These are phyloP conservation scores for Phaeodactylum tricornutum DNA, from an alignment of 108 stramenopile genomes.

Conservation along the genomic window DNA sequence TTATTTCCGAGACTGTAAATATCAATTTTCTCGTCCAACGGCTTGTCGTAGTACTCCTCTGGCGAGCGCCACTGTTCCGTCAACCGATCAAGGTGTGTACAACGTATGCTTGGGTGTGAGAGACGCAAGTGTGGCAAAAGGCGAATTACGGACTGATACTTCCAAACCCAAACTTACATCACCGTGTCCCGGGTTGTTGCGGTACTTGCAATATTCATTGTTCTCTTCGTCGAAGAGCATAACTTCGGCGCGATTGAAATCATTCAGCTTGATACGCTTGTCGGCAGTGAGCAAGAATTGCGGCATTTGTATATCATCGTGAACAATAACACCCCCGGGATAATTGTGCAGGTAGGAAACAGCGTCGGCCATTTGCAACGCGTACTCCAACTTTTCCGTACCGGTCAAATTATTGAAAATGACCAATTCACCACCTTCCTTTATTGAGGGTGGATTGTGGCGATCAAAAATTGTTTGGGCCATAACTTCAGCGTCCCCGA, in stretches of 20 bases:
- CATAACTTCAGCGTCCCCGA: conserved; percentile 20
- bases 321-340: conserved; percentile 38
- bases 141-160: neutral
- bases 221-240: conserved; percentile 38
- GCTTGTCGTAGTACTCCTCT: conserved; percentile 46
- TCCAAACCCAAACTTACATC: conserved; percentile 6
- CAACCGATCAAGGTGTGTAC: neutral
- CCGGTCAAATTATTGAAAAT: conserved; percentile 17
- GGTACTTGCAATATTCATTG: conserved; percentile 50
- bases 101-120: no score
- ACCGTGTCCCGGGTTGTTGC: conserved; percentile 24
- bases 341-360: conserved; percentile 36
- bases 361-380: conserved; percentile 55
- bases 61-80: no score
- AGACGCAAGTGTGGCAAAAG: neutral
- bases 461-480: neutral
- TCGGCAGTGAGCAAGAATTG: conserved; percentile 44
- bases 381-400: conserved; percentile 35
- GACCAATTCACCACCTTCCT: neutral
- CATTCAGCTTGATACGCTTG: conserved; percentile 47
- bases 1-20: conserved; percentile 44
- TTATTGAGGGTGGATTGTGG: neutral
- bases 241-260: conserved; percentile 75
- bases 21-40: conserved; percentile 52
- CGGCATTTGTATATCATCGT: conserved; percentile 70